A percentile compares a stretch with the other conserved stretches of the same genome.
These are phyloP conservation scores for Coniochaeta pulveracea DNA, from an alignment of 2,329 filamentous ascomycete species.

Conservation along the genomic window DNA sequence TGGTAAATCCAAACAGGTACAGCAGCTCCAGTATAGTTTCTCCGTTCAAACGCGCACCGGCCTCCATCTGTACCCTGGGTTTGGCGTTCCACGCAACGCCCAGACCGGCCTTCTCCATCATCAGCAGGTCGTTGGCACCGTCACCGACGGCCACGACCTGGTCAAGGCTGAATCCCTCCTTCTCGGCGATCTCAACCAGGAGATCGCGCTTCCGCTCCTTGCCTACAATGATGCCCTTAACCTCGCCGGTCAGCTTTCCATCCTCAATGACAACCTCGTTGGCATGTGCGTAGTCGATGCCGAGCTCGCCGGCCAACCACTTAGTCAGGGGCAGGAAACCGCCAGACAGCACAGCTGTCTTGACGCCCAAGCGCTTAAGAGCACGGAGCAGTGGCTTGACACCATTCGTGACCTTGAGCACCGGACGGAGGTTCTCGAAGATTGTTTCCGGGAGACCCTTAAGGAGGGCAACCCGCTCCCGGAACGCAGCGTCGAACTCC, in stretches of 20 bases:
- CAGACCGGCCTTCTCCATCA: conserved; percentile 65
- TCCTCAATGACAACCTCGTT: conserved; percentile 64
- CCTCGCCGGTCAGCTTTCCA: conserved; percentile 57
- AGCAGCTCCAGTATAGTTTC: conserved; percentile 60
- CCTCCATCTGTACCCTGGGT: conserved; percentile 68
- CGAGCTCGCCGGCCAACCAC: conserved; percentile 73
- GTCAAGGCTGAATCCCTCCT: conserved; percentile 52
- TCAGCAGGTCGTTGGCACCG: conserved; percentile 71
- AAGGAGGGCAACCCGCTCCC: conserved; percentile 68
- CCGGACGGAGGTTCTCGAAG: conserved; percentile 63
- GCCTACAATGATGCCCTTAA: conserved; percentile 63
- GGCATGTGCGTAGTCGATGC: conserved; percentile 78
- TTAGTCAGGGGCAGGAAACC: conserved; percentile 83
- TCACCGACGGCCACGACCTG: conserved; percentile 69
- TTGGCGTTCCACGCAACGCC: conserved; percentile 81
- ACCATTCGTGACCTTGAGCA: conserved; percentile 73
- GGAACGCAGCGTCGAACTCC: conserved; percentile 77
- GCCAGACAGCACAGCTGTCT: conserved; percentile 82
- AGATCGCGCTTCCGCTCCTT: conserved; percentile 64
- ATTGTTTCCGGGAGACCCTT: conserved; percentile 70
- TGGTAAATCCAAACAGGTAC: conserved; percentile 61
- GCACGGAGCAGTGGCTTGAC: conserved; percentile 63
- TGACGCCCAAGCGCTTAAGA: conserved; percentile 69
- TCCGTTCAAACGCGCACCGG: conserved; percentile 60
- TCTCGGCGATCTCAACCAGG: conserved; percentile 56